phyloP scores from a whole-genome alignment of 495 filamentous ascomycete species.

The Neurospora sp. region DNA sequence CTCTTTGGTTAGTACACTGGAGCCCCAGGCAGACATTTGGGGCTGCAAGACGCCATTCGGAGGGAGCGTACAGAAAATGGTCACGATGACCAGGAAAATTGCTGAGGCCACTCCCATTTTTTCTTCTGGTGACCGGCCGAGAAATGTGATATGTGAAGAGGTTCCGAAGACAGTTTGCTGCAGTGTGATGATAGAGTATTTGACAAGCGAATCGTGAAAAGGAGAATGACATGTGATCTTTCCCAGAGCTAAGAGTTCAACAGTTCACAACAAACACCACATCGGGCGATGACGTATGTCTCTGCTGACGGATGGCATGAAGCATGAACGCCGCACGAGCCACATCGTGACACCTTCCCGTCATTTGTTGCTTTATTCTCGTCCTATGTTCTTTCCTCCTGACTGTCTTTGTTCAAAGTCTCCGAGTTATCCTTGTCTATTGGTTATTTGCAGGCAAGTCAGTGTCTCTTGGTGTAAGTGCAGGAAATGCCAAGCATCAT shows the following conservation, averaged over 20 bases:
- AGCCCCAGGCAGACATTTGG: not conserved
- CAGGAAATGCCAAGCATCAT: not conserved
- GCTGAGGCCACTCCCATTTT: constrained; percentile 45
- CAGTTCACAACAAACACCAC: constrained; percentile 1
- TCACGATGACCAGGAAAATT: constrained; percentile 46
- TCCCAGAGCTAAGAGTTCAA: not conserved
- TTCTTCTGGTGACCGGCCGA: not conserved
- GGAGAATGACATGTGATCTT: not conserved
- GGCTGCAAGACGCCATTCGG: not conserved
- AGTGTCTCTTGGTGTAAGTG: not conserved
- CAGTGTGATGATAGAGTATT: not conserved
- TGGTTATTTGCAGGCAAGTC: not conserved
- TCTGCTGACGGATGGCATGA: not conserved
- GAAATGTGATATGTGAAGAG: not conserved
- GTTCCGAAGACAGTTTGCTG: not conserved
- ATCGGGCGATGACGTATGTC: not conserved
- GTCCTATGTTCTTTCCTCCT: not conserved
- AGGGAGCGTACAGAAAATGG: constrained; percentile 39
- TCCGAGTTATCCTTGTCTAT: not conserved
- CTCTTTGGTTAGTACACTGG: not conserved
- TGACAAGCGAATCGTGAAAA: not conserved
- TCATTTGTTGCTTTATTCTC: not conserved
- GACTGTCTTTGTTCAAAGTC: not conserved
- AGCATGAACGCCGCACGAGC: not conserved
- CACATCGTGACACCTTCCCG: not conserved